Conservation (phyloP, 306 rosid species). For the Quillaja saponaria region DNA sequence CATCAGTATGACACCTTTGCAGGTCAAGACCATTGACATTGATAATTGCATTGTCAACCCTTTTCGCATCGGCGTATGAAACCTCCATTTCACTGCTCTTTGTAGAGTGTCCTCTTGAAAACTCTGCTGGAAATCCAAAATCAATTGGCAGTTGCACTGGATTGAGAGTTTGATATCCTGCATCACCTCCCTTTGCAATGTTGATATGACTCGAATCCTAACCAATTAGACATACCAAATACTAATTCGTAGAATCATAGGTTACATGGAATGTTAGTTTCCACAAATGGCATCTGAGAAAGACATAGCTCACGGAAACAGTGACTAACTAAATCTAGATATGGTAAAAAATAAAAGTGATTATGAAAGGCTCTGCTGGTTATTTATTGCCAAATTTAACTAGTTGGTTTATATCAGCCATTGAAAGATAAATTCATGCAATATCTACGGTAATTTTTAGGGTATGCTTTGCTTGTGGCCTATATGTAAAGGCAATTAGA, state of each 20-base stretch:
- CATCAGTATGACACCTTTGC: conserved; percentile 40
- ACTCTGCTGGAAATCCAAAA: conserved; percentile 57
- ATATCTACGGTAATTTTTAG: too few relatives aligned
- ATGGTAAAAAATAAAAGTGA: too few relatives aligned
- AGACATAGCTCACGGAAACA: background rate
- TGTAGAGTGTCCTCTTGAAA: conserved; percentile 36
- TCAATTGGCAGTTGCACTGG: conserved; percentile 44
- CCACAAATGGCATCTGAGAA: conserved; percentile 9
- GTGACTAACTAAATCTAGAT: conserved; percentile 1
- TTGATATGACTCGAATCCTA: conserved; percentile 35
- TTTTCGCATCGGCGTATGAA: conserved; percentile 40
- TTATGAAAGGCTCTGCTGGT: too few relatives aligned
- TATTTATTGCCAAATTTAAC: too few relatives aligned
- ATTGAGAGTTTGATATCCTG: conserved; percentile 37
- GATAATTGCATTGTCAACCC: conserved; percentile 24
- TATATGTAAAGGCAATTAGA: too few relatives aligned
- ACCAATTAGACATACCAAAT: conserved; percentile 24
- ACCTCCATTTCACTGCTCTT: conserved; percentile 35
- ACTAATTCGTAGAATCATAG: background rate
- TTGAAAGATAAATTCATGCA: too few relatives aligned
- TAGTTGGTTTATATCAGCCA: too few relatives aligned
- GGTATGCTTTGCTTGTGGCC: too few relatives aligned
- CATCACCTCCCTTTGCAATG: conserved; percentile 42
- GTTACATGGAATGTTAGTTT: background rate
- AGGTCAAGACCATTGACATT: conserved; percentile 36